phyloP scores from a whole-genome alignment of 1,284 basidiomycete genomes.

The Cryptococcus amylolentus region DNA sequence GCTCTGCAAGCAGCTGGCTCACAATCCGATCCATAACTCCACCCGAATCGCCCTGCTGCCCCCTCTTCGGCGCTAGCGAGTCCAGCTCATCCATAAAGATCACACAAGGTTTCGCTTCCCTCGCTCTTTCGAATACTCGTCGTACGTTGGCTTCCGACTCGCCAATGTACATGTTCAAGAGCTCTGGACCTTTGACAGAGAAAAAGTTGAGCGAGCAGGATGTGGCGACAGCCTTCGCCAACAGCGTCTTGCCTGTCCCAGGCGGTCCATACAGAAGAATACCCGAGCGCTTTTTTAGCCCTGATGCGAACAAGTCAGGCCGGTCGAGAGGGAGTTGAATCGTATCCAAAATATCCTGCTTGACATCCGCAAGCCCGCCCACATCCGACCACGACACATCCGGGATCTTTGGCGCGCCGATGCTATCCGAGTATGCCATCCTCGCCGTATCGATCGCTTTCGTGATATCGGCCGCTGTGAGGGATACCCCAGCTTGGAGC shows the following conservation, averaged over 20 bases:
- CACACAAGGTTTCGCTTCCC: conserved; percentile 85
- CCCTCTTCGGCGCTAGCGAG: conserved; percentile 91
- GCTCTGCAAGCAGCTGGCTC: conserved; percentile 88
- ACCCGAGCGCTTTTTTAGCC: conserved; percentile 92
- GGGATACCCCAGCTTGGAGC: conserved; percentile 56
- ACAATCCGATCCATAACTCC: conserved; percentile 99
- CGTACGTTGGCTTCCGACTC: conserved; percentile 97
- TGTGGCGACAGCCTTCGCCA: conserved; percentile 91
- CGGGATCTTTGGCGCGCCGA: conserved; percentile 95
- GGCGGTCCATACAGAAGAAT: conserved; percentile 84
- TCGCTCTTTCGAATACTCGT: conserved; percentile 82
- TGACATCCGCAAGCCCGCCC: conserved; percentile 84
- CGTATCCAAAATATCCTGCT: conserved; percentile 92
- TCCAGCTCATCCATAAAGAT: conserved; percentile 99
- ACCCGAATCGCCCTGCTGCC: conserved; percentile 89
- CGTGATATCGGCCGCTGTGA: conserved; percentile 69
- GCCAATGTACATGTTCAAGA: conserved; percentile 97
- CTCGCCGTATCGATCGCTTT: conserved; percentile 71
- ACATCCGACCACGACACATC: conserved; percentile 98
- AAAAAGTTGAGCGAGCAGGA: conserved; percentile 90
- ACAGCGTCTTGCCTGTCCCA: conserved; percentile 91
- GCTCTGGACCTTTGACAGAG: conserved; percentile 94
- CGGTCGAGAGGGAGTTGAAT: conserved; percentile 92
- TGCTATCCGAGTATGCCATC: conserved; percentile 79
- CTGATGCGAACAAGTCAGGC: conserved; percentile 88